Conservation (phyloP, 306 rosid species). For the Vicia villosa region DNA sequence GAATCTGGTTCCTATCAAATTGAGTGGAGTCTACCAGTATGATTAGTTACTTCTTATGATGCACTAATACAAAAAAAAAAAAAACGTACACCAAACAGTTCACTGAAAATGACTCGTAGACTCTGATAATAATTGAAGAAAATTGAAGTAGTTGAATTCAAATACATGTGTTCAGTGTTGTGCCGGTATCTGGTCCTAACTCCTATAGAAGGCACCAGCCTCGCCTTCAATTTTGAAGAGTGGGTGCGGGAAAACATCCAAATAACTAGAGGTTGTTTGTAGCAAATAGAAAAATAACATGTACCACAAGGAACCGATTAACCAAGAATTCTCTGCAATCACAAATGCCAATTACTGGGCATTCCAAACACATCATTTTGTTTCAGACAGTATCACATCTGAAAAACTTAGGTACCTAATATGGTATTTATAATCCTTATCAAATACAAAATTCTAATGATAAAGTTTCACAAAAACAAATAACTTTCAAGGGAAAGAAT, state of each 20-base stretch:
- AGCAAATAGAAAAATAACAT: slow-evolving; percentile 9
- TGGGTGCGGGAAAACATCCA: neutral
- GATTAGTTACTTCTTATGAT: neutral
- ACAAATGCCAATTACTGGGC: neutral
- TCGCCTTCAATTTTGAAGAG: too few relatives aligned
- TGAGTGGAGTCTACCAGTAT: neutral
- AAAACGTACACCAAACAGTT: too few relatives aligned
- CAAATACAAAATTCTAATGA: neutral
- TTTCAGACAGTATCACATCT: neutral
- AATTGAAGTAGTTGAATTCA: too few relatives aligned
- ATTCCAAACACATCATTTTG: slow-evolving; percentile 2
- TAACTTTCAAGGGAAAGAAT: neutral
- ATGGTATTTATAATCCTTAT: neutral
- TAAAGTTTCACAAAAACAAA: neutral
- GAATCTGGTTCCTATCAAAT: neutral
- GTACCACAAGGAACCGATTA: neutral
- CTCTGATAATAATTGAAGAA: too few relatives aligned
- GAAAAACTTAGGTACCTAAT: neutral
- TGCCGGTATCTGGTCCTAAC: too few relatives aligned
- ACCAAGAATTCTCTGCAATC: neutral
- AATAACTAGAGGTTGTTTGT: neutral
- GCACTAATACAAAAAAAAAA: too few relatives aligned
- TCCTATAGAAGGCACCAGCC: too few relatives aligned
- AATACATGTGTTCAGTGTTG: too few relatives aligned
- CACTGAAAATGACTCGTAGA: too few relatives aligned